These are phyloP conservation scores for Scheffersomyces stipitis DNA, from an alignment of 805 yeast genomes.

Conservation along the genomic window DNA sequence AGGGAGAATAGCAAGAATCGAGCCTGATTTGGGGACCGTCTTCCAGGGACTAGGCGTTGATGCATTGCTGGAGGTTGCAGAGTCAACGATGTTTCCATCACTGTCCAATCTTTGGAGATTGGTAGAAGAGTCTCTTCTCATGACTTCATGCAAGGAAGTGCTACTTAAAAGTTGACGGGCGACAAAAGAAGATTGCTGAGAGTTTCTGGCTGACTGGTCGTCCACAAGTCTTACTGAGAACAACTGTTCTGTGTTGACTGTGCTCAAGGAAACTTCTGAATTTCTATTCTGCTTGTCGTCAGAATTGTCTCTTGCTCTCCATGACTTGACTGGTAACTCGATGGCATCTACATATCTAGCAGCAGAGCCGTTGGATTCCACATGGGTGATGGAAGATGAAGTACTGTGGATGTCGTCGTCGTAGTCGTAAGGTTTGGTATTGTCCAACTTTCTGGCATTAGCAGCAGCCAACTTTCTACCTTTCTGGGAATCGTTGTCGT, in stretches of 20 bases:
- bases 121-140: slow-evolving; percentile 29
- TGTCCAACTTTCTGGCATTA: slow-evolving; percentile 37
- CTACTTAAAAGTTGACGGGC: slow-evolving; percentile 23
- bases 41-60: slow-evolving; percentile 16
- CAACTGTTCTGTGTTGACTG: slow-evolving; percentile 82
- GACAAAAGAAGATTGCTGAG: slow-evolving; percentile 22
- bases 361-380: slow-evolving; percentile 31
- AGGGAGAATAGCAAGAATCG: slow-evolving; percentile 27
- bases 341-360: slow-evolving; percentile 32
- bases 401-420: slow-evolving; percentile 24
- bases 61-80: background rate
- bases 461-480: slow-evolving; percentile 47
- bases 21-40: slow-evolving; percentile 20
- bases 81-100: slow-evolving; percentile 42
- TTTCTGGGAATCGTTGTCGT: slow-evolving; percentile 23
- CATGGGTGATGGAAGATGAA: slow-evolving; percentile 55
- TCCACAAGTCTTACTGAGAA: slow-evolving; percentile 77
- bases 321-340: slow-evolving; percentile 41
- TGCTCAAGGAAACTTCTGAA: slow-evolving; percentile 71
- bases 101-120: slow-evolving; percentile 46
- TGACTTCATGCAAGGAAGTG: slow-evolving; percentile 23
- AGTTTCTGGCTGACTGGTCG: slow-evolving; percentile 39
- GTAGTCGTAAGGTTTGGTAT: slow-evolving; percentile 1
- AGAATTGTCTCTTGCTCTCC: slow-evolving; percentile 41
- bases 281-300: slow-evolving; percentile 58